These are phyloP conservation scores for Paspalum notatum DNA, from an alignment of 176 grass and related monocot species.

Conservation along the genomic window DNA sequence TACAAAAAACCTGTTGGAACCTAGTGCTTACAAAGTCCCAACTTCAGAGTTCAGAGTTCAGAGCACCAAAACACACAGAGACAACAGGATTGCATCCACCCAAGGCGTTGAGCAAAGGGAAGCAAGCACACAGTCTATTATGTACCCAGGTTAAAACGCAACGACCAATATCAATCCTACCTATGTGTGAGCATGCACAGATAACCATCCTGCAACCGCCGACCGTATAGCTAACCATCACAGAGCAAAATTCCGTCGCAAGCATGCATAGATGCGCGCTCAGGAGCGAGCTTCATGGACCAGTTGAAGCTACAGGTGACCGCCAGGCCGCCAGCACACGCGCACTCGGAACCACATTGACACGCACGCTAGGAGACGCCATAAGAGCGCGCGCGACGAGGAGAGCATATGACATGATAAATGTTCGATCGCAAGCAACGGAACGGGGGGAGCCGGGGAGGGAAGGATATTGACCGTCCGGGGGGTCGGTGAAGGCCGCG, in stretches of 20 bases:
- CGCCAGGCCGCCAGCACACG: not conserved
- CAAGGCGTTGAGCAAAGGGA: slow-evolving; percentile 11
- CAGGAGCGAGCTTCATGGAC: not conserved
- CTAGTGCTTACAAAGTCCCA: not conserved
- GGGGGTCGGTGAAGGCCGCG: slow-evolving; percentile 59
- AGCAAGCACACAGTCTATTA: not conserved
- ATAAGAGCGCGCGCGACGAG: not conserved
- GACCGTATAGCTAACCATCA: not conserved
- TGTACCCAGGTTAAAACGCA: not conserved
- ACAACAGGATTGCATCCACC: slow-evolving; percentile 10
- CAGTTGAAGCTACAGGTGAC: not conserved
- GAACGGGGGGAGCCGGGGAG: no score
- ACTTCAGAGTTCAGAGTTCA: slow-evolving; percentile 17
- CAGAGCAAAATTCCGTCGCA: not conserved
- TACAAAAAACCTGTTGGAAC: not conserved
- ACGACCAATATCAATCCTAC: slow-evolving; percentile 8
- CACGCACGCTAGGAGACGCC: not conserved
- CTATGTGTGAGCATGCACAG: slow-evolving; percentile 13
- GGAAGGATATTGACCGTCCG: slow-evolving; percentile 66
- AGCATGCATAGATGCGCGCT: not conserved
- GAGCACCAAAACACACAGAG: slow-evolving; percentile 31
- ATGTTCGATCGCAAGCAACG: slow-evolving; percentile 5
- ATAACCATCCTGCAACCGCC: not conserved
- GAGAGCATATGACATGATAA: slow-evolving; percentile 7
- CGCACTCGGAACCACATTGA: slow-evolving; percentile 15